These are phyloP conservation scores for Lophiostoma macrostomum DNA, from an alignment of 495 filamentous ascomycete genomes.

Conservation along the genomic window DNA sequence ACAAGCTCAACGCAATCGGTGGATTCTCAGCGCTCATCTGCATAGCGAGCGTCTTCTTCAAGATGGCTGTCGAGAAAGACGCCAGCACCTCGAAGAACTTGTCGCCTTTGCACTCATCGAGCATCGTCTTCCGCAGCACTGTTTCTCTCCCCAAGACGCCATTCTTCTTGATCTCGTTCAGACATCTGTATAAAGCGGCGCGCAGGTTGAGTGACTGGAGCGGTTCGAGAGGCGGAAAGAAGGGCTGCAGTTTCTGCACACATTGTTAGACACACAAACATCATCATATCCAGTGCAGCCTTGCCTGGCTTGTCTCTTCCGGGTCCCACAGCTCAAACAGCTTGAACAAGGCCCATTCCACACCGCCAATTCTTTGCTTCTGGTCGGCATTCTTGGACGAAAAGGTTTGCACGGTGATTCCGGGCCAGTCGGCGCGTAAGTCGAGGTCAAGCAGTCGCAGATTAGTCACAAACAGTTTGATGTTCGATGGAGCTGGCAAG, in stretches of 20 bases:
- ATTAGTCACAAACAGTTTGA: conserved; percentile 74
- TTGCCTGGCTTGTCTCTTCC: conserved; percentile 65
- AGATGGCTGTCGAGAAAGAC: conserved; percentile 72
- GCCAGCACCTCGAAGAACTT: conserved; percentile 68
- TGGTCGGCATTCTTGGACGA: conserved; percentile 62
- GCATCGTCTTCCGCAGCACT: conserved; percentile 80
- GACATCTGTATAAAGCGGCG: conserved; percentile 71
- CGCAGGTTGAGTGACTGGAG: conserved; percentile 86
- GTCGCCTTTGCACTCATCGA: conserved; percentile 70
- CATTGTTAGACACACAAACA: neutral
- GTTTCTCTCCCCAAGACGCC: conserved; percentile 73
- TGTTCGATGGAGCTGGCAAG: conserved; percentile 47
- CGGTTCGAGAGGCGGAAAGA: conserved; percentile 82
- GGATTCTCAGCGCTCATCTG: conserved; percentile 23
- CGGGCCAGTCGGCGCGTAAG: conserved; percentile 70
- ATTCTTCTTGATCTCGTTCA: conserved; percentile 82
- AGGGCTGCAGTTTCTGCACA: conserved; percentile 76
- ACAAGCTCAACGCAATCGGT: conserved; percentile 49
- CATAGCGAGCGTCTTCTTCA: conserved; percentile 62
- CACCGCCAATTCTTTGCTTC: conserved; percentile 71
- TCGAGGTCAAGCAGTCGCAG: conserved; percentile 77
- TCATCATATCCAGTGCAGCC: conserved; percentile 4
- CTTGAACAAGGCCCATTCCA: conserved; percentile 82
- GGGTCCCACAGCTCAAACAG: conserved; percentile 80
- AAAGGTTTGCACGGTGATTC: conserved; percentile 61